These are phyloP conservation scores for Neofusicoccum parvum DNA, from an alignment of 2,329 filamentous ascomycete species.

Conservation along the genomic window DNA sequence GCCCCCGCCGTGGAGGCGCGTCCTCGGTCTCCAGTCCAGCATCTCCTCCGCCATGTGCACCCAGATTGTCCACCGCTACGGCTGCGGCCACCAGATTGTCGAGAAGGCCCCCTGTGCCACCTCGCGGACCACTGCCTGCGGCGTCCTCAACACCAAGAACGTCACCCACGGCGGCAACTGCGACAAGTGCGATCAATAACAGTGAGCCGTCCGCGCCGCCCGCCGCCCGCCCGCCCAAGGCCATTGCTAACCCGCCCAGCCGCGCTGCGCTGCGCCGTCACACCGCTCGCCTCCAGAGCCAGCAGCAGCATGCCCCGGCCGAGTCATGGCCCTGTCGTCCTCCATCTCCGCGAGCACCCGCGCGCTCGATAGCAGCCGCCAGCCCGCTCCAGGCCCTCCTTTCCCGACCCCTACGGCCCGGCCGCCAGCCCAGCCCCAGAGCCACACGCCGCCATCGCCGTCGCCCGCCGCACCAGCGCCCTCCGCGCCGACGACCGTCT, in stretches of 20 bases:
- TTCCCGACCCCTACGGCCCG: not conserved
- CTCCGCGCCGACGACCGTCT: not conserved
- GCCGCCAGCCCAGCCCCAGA: not conserved
- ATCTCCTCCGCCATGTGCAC: constrained; percentile 45
- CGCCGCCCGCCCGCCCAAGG: not conserved
- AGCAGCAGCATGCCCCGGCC: constrained; percentile 1
- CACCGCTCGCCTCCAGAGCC: constrained; percentile 3
- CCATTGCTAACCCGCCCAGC: not conserved
- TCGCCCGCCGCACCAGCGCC: not conserved
- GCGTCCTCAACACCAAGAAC: constrained; percentile 44
- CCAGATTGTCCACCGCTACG: constrained; percentile 50
- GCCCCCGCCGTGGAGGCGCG: constrained; percentile 27
- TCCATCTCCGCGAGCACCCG: not conserved
- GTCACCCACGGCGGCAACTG: constrained; percentile 50
- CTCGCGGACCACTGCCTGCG: constrained; percentile 45
- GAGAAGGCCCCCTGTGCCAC: constrained; percentile 50
- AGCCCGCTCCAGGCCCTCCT: not conserved
- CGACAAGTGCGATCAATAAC: constrained; percentile 46
- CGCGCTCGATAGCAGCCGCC: not conserved
- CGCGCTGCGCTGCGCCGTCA: not conserved
- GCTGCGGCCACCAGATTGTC: constrained; percentile 48
- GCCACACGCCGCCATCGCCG: not conserved
- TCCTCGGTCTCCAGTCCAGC: constrained; percentile 22
- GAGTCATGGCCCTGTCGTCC: constrained; percentile 15
- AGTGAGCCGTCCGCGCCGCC: constrained; percentile 22